Conservation (phyloP, 805 yeast genomes). For the Sugiyamaella mastotermitis region DNA sequence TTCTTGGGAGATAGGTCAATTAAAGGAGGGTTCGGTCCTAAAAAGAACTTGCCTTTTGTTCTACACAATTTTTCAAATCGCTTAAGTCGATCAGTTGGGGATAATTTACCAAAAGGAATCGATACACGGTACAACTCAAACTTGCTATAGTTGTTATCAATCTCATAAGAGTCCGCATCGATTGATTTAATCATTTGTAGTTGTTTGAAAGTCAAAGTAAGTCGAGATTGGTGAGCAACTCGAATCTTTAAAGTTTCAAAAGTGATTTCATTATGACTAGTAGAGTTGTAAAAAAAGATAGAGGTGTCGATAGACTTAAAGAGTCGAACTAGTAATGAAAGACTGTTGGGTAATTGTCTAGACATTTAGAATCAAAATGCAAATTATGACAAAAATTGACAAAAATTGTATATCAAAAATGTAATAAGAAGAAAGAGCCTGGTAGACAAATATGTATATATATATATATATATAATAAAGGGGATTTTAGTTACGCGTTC, state of each 20-base stretch:
- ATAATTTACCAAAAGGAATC: conserved; percentile 1
- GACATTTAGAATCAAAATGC: no score
- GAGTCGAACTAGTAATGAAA: conserved; percentile 12
- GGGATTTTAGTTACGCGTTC: no score
- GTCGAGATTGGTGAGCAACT: conserved; percentile 17
- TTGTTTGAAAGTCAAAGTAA: conserved; percentile 15
- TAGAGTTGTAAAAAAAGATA: conserved; percentile 20
- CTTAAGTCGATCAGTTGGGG: background rate
- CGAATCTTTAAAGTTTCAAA: conserved; percentile 18
- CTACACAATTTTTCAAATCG: conserved; percentile 2
- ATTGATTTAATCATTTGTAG: conserved; percentile 20
- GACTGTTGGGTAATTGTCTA: no score
- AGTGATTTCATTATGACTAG: conserved; percentile 19
- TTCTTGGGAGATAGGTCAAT: background rate
- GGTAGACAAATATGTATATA: no score
- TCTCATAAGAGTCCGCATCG: conserved; percentile 22
- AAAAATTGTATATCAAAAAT: no score
- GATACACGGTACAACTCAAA: conserved; percentile 2
- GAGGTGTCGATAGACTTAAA: conserved; percentile 23
- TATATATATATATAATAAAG: no score
- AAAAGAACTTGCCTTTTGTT: background rate
- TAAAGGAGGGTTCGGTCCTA: background rate
- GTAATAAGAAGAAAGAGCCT: no score
- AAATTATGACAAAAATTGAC: no score
- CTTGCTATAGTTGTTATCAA: conserved; percentile 5